phyloP scores from a whole-genome alignment of 2,329 filamentous ascomycete species.

The Bimuria novae-zelandiae region DNA sequence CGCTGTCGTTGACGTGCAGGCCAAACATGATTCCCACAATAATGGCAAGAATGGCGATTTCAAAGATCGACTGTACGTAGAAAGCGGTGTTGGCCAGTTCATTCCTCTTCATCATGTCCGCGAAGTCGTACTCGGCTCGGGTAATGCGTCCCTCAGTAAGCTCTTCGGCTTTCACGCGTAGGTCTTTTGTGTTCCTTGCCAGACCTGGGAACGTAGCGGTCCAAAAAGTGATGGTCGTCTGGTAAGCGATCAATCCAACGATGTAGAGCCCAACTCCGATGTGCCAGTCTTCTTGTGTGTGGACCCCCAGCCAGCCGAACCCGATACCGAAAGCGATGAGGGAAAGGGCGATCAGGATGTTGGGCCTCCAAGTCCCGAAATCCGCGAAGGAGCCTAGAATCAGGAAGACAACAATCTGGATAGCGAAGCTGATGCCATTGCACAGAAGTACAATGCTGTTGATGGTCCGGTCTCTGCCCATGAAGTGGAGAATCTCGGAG shows the following conservation, averaged over 20 bases:
- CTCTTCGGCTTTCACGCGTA: conserved; percentile 58
- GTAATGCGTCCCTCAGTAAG: conserved; percentile 56
- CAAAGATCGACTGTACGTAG: conserved; percentile 11
- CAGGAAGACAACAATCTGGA: conserved; percentile 64
- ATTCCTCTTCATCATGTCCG: conserved; percentile 11
- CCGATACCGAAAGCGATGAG: conserved; percentile 66
- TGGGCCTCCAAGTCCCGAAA: conserved; percentile 67
- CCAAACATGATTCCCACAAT: conserved; percentile 44
- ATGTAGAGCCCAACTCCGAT: conserved; percentile 67
- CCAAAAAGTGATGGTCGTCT: conserved; percentile 71
- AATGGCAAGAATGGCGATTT: conserved; percentile 60
- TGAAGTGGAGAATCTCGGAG: conserved; percentile 58
- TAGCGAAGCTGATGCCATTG: conserved; percentile 55
- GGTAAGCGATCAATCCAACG: conserved; percentile 64
- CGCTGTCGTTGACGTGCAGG: conserved; percentile 62
- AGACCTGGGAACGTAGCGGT: conserved; percentile 60
- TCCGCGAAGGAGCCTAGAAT: conserved; percentile 61
- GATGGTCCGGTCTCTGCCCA: conserved; percentile 51
- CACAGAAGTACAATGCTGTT: conserved; percentile 24
- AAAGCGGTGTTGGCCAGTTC: conserved; percentile 29
- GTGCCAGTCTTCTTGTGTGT: conserved; percentile 63
- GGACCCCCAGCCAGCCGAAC: conserved; percentile 70
- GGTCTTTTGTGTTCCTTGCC: conserved; percentile 58
- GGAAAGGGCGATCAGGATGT: conserved; percentile 65
- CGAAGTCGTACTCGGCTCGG: conserved; percentile 61